Conservation (phyloP, 169 alveolate species). For the Miamiensis avidus region DNA sequence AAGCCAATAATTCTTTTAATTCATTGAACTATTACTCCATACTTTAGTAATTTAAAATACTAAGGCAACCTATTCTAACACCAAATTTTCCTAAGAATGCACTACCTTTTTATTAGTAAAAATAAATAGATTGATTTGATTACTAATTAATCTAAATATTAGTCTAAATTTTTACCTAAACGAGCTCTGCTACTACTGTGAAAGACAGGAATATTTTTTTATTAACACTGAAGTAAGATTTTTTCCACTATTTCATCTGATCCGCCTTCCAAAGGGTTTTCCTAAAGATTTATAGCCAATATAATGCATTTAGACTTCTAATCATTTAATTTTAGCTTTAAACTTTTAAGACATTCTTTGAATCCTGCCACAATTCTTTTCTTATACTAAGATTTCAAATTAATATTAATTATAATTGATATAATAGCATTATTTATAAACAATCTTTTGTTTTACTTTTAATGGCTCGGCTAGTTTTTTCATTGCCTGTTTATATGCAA, state of each 20-base stretch:
- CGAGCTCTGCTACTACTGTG: constrained; percentile 36
- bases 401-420: too few species aligned
- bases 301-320: constrained; percentile 33
- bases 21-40: constrained; percentile 15
- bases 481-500: constrained; percentile 37
- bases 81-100: constrained; percentile 51
- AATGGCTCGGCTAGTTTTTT: constrained; percentile 44
- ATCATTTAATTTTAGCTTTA: constrained; percentile 14
- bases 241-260: constrained; percentile 28
- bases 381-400: not conserved
- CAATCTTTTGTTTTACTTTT: constrained; percentile 14
- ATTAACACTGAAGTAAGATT: constrained; percentile 4
- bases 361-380: constrained; percentile 52
- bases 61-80: constrained; percentile 33
- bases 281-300: constrained; percentile 20
- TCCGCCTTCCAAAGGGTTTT: constrained; percentile 36
- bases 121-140: not conserved
- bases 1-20: not conserved
- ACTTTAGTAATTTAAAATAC: constrained; percentile 20
- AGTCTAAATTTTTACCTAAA: not conserved
- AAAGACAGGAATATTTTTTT: constrained; percentile 27
- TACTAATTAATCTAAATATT: not conserved
- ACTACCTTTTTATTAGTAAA: not conserved
- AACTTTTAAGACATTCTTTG: constrained; percentile 18
- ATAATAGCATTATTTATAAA: too few species aligned